These are phyloP conservation scores for Acacia pycnantha DNA, from an alignment of 331 rosid genomes.

Conservation along the genomic window DNA sequence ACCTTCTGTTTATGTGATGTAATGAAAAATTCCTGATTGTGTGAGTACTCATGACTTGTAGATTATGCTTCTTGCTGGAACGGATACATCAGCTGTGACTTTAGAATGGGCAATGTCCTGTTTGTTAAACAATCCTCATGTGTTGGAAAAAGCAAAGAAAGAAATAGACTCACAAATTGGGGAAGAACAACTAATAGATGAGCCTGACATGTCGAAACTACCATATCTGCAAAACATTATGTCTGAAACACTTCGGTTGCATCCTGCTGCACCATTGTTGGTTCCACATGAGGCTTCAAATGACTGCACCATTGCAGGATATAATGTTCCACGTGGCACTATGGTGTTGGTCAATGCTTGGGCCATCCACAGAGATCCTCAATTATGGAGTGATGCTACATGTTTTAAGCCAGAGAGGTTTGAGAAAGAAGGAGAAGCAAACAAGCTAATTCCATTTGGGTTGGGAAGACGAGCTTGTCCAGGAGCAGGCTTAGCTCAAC, in stretches of 20 bases:
- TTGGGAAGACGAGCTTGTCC: neutral
- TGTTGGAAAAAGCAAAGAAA: neutral
- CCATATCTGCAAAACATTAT: neutral
- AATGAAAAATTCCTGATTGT: too few species aligned
- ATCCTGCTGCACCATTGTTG: neutral
- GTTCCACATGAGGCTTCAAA: neutral
- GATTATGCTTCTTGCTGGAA: neutral
- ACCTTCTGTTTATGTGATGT: too few species aligned
- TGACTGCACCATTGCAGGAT: neutral
- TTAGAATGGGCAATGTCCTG: neutral
- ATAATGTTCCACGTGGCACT: neutral
- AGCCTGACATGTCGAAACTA: neutral
- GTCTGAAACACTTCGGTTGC: neutral
- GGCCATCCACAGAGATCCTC: neutral
- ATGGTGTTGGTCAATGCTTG: neutral
- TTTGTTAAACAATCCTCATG: neutral
- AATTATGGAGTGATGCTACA: neutral
- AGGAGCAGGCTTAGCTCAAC: neutral
- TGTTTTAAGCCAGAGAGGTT: neutral
- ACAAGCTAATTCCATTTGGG: neutral
- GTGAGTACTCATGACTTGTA: neutral
- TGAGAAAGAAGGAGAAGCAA: neutral
- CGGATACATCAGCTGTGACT: neutral
- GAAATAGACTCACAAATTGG: neutral
- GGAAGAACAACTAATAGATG: neutral